Conservation (phyloP, 148 eudicot species). For the Rhododendron williamsianum region DNA sequence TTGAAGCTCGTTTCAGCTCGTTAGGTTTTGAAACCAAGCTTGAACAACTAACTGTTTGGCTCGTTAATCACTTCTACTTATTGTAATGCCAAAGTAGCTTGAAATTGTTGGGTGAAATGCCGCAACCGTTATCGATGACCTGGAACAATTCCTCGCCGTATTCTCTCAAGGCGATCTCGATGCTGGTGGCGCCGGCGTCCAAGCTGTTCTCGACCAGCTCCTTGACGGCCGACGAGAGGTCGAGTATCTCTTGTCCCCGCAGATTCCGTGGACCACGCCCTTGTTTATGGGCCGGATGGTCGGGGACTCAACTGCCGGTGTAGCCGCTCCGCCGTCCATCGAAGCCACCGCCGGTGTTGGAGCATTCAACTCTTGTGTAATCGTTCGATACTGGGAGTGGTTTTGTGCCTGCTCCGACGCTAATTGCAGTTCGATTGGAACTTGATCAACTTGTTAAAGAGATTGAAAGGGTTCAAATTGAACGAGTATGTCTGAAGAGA, state of each 20-base stretch:
- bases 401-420: not conserved
- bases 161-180: constrained; percentile 71
- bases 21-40: not conserved
- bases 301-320: constrained; percentile 18
- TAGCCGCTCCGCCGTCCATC: constrained; percentile 19
- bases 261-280: constrained; percentile 72
- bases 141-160: constrained; percentile 72
- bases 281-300: constrained; percentile 69
- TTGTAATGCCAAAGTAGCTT: constrained; percentile 28
- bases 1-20: not conserved
- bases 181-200: constrained; percentile 81
- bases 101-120: constrained; percentile 73
- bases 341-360: not conserved
- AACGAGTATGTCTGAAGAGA: not conserved
- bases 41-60: not conserved
- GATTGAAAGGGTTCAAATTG: not conserved
- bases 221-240: constrained; percentile 90
- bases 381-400: not conserved
- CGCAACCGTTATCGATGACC: constrained; percentile 84
- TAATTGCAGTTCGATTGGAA: not conserved
- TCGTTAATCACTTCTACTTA: not conserved
- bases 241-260: constrained; percentile 89
- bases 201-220: constrained; percentile 96
- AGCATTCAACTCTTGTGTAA: not conserved
- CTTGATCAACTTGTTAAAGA: not conserved